Evolutionary conservation across 2,329 filamentous ascomycete genomes (phyloP), one percentile per base, ranked within the genome.

Genomic region (Xylaria sp.): DNA sequence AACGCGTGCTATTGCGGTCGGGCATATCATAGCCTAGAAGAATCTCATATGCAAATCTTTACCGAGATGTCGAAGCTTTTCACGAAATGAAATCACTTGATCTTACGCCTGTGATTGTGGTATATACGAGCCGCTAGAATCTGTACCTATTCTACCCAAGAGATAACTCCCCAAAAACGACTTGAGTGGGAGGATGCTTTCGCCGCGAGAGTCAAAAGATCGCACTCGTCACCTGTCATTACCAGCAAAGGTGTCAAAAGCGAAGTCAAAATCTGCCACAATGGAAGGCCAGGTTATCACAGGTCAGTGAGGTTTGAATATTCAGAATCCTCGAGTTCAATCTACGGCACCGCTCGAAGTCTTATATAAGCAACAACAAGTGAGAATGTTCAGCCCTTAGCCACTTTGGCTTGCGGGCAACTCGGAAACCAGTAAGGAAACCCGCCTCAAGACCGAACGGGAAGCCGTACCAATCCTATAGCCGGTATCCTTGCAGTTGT

Each of bases 321-420:
- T n/a, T n/a, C n/a, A n/a, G 52, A 55, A 23, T 36, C 52, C 18
- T 23, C 52, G 9, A 55, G 7, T 36, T 55, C 52, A 36, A 15
- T 55, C 4, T 55, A 55, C n/a, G 32, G 32, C 18, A 30, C 36
- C 8, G n/a, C 32, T 36, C 52, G 52, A 36, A 12, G 52, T 23
- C 4, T 55, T 34, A n/a, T 55, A 12, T n/a, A 55, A 15, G 52
- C 52, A 23, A 10, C 52, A 55, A 55, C 52, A 3, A 55, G 52
- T 15, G 52, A 55, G 23, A 55, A 55, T 23, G 52, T 55, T 13
- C 52, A 55, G 52, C 52, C 52, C 28, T 55, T 55, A 15, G 52
- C 52, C 52, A 23, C 36, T 34, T 36, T 55, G 32, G 52, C 52
- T 15, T 55, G 52, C n/a, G 52, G 36, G n/a, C 52, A 55, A 23